Conservation (phyloP, 163 green algal species). For the Prototheca cutis region DNA sequence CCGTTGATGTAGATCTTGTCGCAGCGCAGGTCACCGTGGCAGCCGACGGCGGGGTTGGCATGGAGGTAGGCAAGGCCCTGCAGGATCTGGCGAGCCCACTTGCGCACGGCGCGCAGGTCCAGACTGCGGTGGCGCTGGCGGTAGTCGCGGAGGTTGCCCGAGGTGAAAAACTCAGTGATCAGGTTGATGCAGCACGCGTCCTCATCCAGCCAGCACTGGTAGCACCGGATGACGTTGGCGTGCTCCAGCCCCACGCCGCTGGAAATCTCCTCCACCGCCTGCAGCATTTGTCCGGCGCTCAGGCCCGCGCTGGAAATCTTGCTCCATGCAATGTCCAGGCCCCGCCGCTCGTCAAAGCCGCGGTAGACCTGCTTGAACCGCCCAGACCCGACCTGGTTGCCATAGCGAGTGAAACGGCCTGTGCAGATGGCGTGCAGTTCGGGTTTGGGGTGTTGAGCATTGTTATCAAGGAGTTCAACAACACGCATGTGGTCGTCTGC, state of each 20-base stretch:
- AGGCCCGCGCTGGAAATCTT: constrained; percentile 67
- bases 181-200: constrained; percentile 74
- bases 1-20: constrained; percentile 93
- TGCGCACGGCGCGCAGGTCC: constrained; percentile 78
- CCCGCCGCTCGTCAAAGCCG: constrained; percentile 86
- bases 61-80: constrained; percentile 81
- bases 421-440: no score
- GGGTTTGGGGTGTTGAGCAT: no score
- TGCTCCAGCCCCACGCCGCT: constrained; percentile 72
- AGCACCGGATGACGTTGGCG: constrained; percentile 77
- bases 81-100: constrained; percentile 82
- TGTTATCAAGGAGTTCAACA: no score
- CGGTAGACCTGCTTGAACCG: constrained; percentile 96
- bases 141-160: constrained; percentile 82
- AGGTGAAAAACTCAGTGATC: constrained; percentile 91
- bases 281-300: constrained; percentile 50
- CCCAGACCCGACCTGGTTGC: constrained; percentile 65
- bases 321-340: constrained; percentile 86
- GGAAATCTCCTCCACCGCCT: constrained; percentile 50
- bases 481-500: no score
- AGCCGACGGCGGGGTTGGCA: constrained; percentile 56
- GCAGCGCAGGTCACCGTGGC: constrained; percentile 78
- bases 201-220: constrained; percentile 70
- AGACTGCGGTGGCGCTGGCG: constrained; percentile 58
- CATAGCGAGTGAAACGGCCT: constrained; percentile 63